Percentiles rank a stretch among this genome's conserved stretches.
Evolutionary conservation across 2,329 filamentous ascomycete species (phyloP).

Genomic region (Talaromyces sp.): DNA sequence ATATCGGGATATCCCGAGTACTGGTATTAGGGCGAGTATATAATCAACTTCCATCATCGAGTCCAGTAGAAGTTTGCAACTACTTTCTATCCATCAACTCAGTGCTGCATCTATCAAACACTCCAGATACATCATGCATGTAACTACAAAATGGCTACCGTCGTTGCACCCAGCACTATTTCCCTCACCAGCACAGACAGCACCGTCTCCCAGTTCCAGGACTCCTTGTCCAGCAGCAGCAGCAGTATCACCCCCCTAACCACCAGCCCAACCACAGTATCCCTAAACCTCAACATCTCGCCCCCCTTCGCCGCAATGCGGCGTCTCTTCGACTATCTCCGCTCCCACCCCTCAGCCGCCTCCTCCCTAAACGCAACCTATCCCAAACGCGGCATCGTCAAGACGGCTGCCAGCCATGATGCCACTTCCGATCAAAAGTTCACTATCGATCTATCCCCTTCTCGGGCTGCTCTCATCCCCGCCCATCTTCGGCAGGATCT

Average conservation of each 20-base stretch:
- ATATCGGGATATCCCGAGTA: not conserved
- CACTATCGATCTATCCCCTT: not conserved
- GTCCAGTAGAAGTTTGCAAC: not conserved
- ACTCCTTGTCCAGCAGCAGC: not conserved
- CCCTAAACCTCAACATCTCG: not conserved
- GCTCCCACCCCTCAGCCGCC: not conserved
- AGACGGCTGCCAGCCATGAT: not conserved
- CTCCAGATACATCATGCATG: not conserved
- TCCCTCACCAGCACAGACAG: not conserved
- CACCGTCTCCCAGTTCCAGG: not conserved
- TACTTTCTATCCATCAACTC: not conserved
- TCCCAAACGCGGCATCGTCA: not conserved
- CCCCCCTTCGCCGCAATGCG: not conserved
- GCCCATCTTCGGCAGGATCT: not conserved
- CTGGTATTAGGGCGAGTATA: not conserved
- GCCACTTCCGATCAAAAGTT: not conserved
- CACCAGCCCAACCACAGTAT: not conserved
- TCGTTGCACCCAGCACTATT: not conserved
- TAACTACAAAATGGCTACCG: not conserved
- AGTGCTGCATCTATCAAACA: not conserved
- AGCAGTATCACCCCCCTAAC: not conserved
- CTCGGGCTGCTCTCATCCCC: not conserved
- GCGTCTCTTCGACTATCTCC: not conserved
- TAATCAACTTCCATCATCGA: not conserved
- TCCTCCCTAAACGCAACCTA: not conserved